Evolutionary conservation across 2,329 filamentous ascomycete genomes (phyloP).

Genomic region (Sclerotinia sclerotiorum): DNA sequence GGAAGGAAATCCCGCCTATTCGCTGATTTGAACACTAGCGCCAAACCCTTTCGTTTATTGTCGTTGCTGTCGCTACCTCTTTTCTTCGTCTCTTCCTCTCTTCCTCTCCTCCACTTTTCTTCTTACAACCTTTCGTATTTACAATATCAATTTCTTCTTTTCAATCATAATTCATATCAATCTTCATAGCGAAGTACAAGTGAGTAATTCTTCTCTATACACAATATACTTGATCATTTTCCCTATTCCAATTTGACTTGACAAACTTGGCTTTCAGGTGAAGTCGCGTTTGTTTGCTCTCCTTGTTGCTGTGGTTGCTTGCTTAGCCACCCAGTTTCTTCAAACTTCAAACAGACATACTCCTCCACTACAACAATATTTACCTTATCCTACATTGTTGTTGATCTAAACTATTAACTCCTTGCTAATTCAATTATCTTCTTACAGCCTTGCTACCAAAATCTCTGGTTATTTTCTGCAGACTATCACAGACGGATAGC

Average conservation of each 20-base stretch:
- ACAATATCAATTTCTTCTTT: neutral
- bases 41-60: neutral
- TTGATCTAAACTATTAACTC: neutral
- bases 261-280: neutral
- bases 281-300: conserved; percentile 1
- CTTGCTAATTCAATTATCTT: neutral
- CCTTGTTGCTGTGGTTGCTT: conserved; percentile 2
- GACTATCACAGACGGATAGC: neutral
- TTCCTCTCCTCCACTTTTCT: neutral
- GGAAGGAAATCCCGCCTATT: neutral
- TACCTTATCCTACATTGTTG: neutral
- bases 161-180: neutral
- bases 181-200: neutral
- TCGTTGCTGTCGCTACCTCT: conserved; percentile 6
- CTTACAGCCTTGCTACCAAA: neutral
- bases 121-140: neutral
- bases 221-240: neutral
- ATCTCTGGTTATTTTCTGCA: neutral
- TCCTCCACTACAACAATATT: neutral
- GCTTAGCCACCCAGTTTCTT: neutral
- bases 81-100: too few species aligned
- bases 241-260: neutral
- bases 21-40: neutral
- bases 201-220: neutral
- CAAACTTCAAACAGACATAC: neutral